Evolutionary conservation across 495 filamentous ascomycete species (phyloP).

Genomic region (Aspergillus wentii): DNA sequence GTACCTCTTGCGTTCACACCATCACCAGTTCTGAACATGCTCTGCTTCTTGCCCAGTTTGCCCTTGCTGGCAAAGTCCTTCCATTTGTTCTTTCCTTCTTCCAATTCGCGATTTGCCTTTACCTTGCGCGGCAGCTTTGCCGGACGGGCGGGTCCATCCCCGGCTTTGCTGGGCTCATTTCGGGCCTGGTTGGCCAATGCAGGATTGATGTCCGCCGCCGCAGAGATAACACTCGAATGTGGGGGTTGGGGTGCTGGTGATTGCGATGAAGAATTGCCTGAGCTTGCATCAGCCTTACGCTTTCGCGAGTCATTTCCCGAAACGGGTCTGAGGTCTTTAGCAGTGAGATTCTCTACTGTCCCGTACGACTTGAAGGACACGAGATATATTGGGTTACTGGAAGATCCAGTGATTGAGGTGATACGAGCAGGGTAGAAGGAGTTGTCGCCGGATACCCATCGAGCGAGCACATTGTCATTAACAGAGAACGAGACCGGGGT

Average conservation of each 20-base stretch:
- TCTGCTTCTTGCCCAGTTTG: slow-evolving; percentile 83
- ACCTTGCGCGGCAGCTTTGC: slow-evolving; percentile 73
- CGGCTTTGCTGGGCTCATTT: slow-evolving; percentile 59
- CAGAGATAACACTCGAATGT: slow-evolving; percentile 71
- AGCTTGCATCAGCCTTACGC: slow-evolving; percentile 82
- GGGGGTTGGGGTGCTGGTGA: slow-evolving; percentile 35
- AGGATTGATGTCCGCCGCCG: slow-evolving; percentile 80
- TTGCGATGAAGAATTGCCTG: slow-evolving; percentile 46
- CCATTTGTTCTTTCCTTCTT: slow-evolving; percentile 90
- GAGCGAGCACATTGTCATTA: slow-evolving; percentile 85
- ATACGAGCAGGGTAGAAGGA: slow-evolving; percentile 90
- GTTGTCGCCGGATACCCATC: slow-evolving; percentile 86
- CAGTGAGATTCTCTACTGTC: slow-evolving; percentile 77
- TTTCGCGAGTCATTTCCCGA: slow-evolving; percentile 65
- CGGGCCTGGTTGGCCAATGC: slow-evolving; percentile 66
- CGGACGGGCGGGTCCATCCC: slow-evolving; percentile 60
- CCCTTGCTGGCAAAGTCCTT: slow-evolving; percentile 82
- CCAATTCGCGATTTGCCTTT: slow-evolving; percentile 84
- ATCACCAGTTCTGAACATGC: slow-evolving; percentile 93
- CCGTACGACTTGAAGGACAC: slow-evolving; percentile 88
- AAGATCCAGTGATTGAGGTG: slow-evolving; percentile 87
- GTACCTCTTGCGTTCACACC: slow-evolving; percentile 80
- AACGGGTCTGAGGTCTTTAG: slow-evolving; percentile 79
- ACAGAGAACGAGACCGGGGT: slow-evolving; percentile 63
- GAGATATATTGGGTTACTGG: slow-evolving; percentile 80